A percentile compares a stretch with the other conserved stretches of the same genome.
These are phyloP conservation scores for Deinandra increscens DNA, from an alignment of 129 eudicot genomes.

Conservation along the genomic window DNA sequence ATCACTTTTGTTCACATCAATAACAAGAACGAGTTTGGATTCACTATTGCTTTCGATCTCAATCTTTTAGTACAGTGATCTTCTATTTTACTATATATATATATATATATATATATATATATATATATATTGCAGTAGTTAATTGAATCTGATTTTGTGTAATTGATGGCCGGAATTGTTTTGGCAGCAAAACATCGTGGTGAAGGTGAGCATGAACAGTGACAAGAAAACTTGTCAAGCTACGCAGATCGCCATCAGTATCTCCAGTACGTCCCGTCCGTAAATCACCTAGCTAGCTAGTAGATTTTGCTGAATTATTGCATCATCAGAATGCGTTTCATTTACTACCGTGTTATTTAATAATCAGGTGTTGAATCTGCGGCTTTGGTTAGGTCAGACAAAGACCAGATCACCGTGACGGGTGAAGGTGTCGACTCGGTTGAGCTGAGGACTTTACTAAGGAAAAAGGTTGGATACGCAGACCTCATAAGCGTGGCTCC, in stretches of 20 bases:
- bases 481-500: conserved; percentile 24
- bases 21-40: too few species aligned
- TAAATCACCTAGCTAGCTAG: not conserved
- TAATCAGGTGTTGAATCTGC: conserved; percentile 41
- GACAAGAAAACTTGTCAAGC: conserved; percentile 34
- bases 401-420: conserved; percentile 33
- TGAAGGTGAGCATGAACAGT: conserved; percentile 24
- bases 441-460: conserved; percentile 3
- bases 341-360: too few species aligned
- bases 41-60: too few species aligned
- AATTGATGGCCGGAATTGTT: too few species aligned
- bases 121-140: too few species aligned
- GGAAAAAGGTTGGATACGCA: conserved; percentile 23
- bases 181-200: conserved; percentile 43
- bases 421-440: conserved; percentile 37
- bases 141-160: conserved; percentile 3
- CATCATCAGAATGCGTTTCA: too few species aligned
- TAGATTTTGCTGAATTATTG: too few species aligned
- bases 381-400: conserved; percentile 3
- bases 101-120: too few species aligned
- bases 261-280: conserved; percentile 16
- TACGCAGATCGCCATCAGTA: conserved; percentile 28
- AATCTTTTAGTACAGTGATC: too few species aligned
- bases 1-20: too few species aligned
- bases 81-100: too few species aligned